Conservation (phyloP, 768 basidiomycete species). For the Kwoniella botswanensis region DNA sequence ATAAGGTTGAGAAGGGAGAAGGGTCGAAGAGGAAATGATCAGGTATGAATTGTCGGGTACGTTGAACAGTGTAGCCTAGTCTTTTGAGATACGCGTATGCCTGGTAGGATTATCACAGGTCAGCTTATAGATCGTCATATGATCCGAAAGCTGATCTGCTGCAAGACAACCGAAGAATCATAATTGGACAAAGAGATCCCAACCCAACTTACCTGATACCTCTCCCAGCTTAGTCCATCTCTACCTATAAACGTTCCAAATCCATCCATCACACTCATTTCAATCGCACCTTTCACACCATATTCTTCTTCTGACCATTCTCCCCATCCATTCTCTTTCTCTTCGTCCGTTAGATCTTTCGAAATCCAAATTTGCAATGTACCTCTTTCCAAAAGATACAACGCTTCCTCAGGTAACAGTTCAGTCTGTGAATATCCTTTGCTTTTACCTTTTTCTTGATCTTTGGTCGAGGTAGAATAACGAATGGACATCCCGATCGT, state of each 20-base stretch:
- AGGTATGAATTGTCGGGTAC: slow-evolving; percentile 65
- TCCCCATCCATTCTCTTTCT: slow-evolving; percentile 59
- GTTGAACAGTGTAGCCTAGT: slow-evolving; percentile 84
- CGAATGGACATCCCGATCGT: slow-evolving; percentile 80
- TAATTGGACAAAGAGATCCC: too few relatives aligned
- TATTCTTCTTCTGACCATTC: slow-evolving; percentile 54
- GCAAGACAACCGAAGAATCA: too few relatives aligned
- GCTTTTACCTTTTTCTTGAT: slow-evolving; percentile 23
- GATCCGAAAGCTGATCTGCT: too few relatives aligned
- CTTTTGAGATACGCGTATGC: slow-evolving; percentile 91
- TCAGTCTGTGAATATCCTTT: slow-evolving; percentile 70
- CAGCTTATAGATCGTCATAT: too few relatives aligned
- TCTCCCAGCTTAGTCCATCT: slow-evolving; percentile 77
- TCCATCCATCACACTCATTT: slow-evolving; percentile 88
- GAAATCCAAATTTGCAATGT: slow-evolving; percentile 64
- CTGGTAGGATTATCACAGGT: slow-evolving; percentile 59
- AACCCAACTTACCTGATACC: slow-evolving; percentile 72
- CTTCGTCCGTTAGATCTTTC: slow-evolving; percentile 34
- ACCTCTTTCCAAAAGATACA: slow-evolving; percentile 92
- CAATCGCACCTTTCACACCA: slow-evolving; percentile 47
- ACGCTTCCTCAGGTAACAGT: slow-evolving; percentile 89
- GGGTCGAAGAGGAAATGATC: slow-evolving; percentile 32
- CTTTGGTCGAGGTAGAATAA: slow-evolving; percentile 46
- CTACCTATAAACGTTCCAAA: slow-evolving; percentile 82
- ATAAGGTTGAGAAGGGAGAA: neutral